These are phyloP conservation scores for Tubosaeta sp. DNA, from an alignment of 768 basidiomycete genomes.

Conservation along the genomic window DNA sequence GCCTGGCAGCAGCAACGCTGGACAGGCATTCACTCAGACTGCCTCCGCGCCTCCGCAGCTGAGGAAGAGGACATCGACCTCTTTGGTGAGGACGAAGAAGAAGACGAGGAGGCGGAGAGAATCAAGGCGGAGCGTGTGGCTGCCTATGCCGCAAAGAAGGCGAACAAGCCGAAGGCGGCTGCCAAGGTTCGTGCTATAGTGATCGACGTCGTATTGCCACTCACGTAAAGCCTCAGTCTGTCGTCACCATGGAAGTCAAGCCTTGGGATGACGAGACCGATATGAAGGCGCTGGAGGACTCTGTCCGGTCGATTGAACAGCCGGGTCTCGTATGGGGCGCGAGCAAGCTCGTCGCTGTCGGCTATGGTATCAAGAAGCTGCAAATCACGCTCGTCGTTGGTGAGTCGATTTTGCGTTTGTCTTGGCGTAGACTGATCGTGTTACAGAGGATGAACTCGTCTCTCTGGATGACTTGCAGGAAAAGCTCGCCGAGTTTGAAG, in stretches of 20 bases:
- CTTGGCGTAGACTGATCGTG: neutral
- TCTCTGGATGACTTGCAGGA: slow-evolving; percentile 94
- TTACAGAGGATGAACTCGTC: slow-evolving; percentile 88
- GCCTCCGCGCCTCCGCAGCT: slow-evolving; percentile 35
- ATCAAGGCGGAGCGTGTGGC: slow-evolving; percentile 91
- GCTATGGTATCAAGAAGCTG: slow-evolving; percentile 92
- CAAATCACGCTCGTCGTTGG: slow-evolving; percentile 63
- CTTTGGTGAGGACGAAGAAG: slow-evolving; percentile 81
- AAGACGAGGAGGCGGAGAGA: slow-evolving; percentile 79
- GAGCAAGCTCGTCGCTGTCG: slow-evolving; percentile 88
- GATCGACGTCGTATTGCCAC: slow-evolving; percentile 5
- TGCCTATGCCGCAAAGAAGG: slow-evolving; percentile 92
- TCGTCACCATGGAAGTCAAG: slow-evolving; percentile 97
- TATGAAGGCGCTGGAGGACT: slow-evolving; percentile 79
- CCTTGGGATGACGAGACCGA: slow-evolving; percentile 99
- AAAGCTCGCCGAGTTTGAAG: slow-evolving; percentile 78
- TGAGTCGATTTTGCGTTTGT: slow-evolving; percentile 26
- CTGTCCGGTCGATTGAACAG: slow-evolving; percentile 81
- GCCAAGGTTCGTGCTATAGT: slow-evolving; percentile 63
- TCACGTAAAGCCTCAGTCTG: slow-evolving; percentile 60
- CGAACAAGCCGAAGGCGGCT: slow-evolving; percentile 77
- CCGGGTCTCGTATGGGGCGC: slow-evolving; percentile 96
- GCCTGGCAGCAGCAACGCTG: slow-evolving; percentile 81
- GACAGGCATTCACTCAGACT: slow-evolving; percentile 63
- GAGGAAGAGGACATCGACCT: slow-evolving; percentile 78